Conservation (phyloP, 1,284 basidiomycete genomes). For the Pisolithus thermaeus region DNA sequence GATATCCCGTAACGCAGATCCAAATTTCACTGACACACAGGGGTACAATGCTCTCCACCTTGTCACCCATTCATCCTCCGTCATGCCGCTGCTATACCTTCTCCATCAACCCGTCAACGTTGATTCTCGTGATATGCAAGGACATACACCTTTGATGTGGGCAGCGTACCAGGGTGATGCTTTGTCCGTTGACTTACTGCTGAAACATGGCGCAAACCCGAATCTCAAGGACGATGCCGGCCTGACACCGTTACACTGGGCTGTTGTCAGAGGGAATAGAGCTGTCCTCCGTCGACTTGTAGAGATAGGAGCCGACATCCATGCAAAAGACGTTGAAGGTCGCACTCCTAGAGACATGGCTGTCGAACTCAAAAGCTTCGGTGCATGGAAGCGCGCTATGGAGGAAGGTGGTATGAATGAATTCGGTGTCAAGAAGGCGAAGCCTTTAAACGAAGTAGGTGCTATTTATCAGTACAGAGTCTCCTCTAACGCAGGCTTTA, state of each 20-base stretch:
- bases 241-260: slow-evolving; percentile 94
- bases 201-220: slow-evolving; percentile 83
- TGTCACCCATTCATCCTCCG: slow-evolving; percentile 88
- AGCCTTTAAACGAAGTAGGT: slow-evolving; percentile 64
- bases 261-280: slow-evolving; percentile 92
- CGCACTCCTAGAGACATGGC: slow-evolving; percentile 95
- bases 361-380: slow-evolving; percentile 83
- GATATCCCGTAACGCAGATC: slow-evolving; percentile 86
- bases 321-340: slow-evolving; percentile 77
- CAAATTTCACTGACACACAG: slow-evolving; percentile 86
- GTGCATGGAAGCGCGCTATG: slow-evolving; percentile 83
- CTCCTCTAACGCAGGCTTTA: slow-evolving; percentile 26
- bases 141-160: slow-evolving; percentile 98
- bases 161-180: slow-evolving; percentile 98
- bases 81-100: slow-evolving; percentile 92
- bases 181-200: slow-evolving; percentile 85
- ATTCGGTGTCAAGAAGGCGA: slow-evolving; percentile 64
- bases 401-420: slow-evolving; percentile 81
- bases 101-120: slow-evolving; percentile 88
- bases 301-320: slow-evolving; percentile 80
- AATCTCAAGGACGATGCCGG: slow-evolving; percentile 76
- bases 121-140: slow-evolving; percentile 84
- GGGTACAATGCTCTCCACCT: slow-evolving; percentile 97
- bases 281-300: slow-evolving; percentile 81
- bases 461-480: not conserved